Conservation (phyloP, 257 asterid species). For the Plantago major region DNA sequence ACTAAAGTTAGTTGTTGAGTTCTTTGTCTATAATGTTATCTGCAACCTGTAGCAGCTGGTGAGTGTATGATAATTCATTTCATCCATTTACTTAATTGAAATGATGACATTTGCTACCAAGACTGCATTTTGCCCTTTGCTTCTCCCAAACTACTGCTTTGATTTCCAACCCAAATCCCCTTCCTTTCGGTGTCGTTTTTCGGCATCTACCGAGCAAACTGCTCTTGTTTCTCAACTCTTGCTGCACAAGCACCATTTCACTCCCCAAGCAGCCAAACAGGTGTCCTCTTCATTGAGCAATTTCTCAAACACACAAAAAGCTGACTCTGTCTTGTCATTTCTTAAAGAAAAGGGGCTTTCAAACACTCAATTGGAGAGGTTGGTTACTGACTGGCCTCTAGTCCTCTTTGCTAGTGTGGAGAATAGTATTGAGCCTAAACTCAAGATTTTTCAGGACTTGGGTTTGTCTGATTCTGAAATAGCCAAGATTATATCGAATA, state of each 20-base stretch:
- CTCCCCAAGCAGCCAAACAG: constrained; percentile 22
- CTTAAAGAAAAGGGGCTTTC: constrained; percentile 41
- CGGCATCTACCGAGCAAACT: constrained; percentile 7
- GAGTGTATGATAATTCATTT: too few species aligned
- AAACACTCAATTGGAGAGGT: constrained; percentile 31
- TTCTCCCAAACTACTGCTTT: too few species aligned
- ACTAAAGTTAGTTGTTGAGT: too few species aligned
- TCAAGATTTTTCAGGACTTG: constrained; percentile 33
- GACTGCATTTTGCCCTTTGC: too few species aligned
- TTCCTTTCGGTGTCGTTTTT: constrained; percentile 9
- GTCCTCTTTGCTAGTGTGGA: constrained; percentile 18
- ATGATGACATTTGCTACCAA: too few species aligned
- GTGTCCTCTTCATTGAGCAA: constrained; percentile 24
- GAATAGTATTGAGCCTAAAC: constrained; percentile 34
- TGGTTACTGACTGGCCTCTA: constrained; percentile 18
- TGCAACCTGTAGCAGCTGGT: too few species aligned
- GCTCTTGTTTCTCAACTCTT: constrained; percentile 10
- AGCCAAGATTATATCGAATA: constrained; percentile 21
- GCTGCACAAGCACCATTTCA: constrained; percentile 23
- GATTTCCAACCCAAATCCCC: too few species aligned
- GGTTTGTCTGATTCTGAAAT: constrained; percentile 29
- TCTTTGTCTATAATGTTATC: too few species aligned
- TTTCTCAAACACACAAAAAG: constrained; percentile 11
- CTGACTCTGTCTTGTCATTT: constrained; percentile 28
- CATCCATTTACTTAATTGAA: too few species aligned